Base-by-base conservation (phyloP, 192 early-diverging fungal genomes). In the Entomortierella chlamydospora region DNA sequence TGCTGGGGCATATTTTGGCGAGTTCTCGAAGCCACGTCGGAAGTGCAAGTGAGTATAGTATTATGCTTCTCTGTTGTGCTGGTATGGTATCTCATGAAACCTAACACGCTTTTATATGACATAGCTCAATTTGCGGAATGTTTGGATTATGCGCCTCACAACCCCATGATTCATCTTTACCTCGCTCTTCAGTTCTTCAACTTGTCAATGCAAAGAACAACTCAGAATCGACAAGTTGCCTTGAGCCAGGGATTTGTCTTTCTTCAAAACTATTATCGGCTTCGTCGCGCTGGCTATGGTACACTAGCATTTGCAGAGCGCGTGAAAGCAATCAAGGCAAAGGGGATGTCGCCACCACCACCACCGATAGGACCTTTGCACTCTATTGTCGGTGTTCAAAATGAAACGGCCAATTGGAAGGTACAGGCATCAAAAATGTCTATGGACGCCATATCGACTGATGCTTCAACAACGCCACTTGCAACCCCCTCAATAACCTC, bases 191-290 rank as follows among this genome's bases (percentile, higher is more conserved):
- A 89, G 13, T 87, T 88, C 62, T 31, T 95, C 5, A 90, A 92
- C 57, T 74, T 87, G 41, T 83, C 87, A 0, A 89, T 92, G 89
- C 90, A 92, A 64, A 82, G 94, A 18, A 85, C 90, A 58, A 86
- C 87, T 1, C 87, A 89, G 37, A 90, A 92, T 71, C 83, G 95
- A 57, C 93, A 94, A 57, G 47, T 88, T 55, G 88, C 92, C 43
- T 77, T 95, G 52, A 62, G 88, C 5, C 89, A 89, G 51, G 86
- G 74, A 31, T 42, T 70, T 50, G 26, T 57, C 10, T 63, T 79
- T 26, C 26, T 79, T 1, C 76, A 79, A 33, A 66, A 61, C 51
- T 79, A 79, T 43, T 79, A 79, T 29, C 61, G 68, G 13, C 56
- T 69, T 4, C 76, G 76, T 2, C 39, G 41, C 8, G 61, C 30